Conservation (phyloP, 148 eudicot genomes). For the Bassia scoparia region DNA sequence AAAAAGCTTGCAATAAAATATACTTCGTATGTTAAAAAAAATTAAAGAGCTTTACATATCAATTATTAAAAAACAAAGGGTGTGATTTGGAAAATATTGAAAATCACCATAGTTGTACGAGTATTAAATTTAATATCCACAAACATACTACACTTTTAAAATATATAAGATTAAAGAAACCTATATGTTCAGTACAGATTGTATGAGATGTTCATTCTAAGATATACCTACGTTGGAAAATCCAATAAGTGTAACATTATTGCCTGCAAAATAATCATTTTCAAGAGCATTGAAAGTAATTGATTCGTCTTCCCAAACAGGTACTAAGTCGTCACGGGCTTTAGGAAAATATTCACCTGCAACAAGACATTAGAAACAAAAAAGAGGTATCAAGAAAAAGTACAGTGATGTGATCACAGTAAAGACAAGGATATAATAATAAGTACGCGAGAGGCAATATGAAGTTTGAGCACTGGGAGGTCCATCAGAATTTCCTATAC, state of each 20-base stretch:
- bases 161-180: not conserved
- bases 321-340: conserved; percentile 52
- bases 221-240: conserved; percentile 52
- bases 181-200: not conserved
- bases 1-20: not conserved
- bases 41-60: not conserved
- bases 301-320: conserved; percentile 94
- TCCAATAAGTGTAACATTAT: conserved; percentile 44
- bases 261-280: conserved; percentile 70
- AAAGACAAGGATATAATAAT: not conserved
- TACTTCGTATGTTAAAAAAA: not conserved
- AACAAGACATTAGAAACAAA: conserved; percentile 5
- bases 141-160: not conserved
- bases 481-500: too few relatives aligned
- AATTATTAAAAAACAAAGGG: not conserved
- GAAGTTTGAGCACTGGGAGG: too few relatives aligned
- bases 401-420: not conserved
- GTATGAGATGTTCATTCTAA: not conserved
- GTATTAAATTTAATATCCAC: not conserved
- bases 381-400: not conserved
- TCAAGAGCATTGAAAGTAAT: conserved; percentile 53
- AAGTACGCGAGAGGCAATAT: not conserved
- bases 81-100: not conserved
- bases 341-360: conserved; percentile 85
- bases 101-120: not conserved